Conservation (phyloP, 176 grass and related monocot species). For the Oryza rufipogon region DNA sequence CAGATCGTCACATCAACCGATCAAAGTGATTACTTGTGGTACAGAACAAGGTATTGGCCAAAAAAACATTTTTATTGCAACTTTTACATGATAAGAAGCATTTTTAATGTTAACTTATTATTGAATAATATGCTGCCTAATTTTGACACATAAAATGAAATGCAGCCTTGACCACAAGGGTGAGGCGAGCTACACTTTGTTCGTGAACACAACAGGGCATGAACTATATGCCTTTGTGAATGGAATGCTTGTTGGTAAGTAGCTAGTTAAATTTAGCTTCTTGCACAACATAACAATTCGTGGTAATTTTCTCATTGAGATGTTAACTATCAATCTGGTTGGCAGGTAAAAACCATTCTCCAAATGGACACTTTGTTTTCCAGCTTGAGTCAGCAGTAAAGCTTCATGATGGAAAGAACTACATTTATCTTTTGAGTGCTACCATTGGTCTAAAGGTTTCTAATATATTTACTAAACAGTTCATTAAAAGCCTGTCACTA, state of each 20-base stretch:
- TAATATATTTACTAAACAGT: no score
- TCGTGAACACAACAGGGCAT: constrained; percentile 50
- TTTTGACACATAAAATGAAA: background rate
- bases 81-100: background rate
- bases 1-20: constrained; percentile 53
- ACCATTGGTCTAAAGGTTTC: constrained; percentile 75
- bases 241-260: constrained; percentile 46
- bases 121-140: background rate
- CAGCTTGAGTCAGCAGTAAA: constrained; percentile 40
- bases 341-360: constrained; percentile 35
- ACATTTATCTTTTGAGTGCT: constrained; percentile 63
- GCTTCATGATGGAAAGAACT: constrained; percentile 50
- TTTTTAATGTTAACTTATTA: no score
- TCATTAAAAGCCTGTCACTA: no score
- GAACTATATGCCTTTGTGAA: constrained; percentile 55
- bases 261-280: background rate
- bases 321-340: background rate
- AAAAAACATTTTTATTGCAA: no score
- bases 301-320: no score
- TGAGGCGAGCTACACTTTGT: constrained; percentile 32
- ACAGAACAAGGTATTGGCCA: constrained; percentile 62
- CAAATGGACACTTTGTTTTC: constrained; percentile 38
- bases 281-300: no score
- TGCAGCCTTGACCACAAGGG: constrained; percentile 50
- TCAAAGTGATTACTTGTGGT: constrained; percentile 91